phyloP scores from a whole-genome alignment of 2,329 filamentous ascomycete species.

The Colletotrichum eleusines region DNA sequence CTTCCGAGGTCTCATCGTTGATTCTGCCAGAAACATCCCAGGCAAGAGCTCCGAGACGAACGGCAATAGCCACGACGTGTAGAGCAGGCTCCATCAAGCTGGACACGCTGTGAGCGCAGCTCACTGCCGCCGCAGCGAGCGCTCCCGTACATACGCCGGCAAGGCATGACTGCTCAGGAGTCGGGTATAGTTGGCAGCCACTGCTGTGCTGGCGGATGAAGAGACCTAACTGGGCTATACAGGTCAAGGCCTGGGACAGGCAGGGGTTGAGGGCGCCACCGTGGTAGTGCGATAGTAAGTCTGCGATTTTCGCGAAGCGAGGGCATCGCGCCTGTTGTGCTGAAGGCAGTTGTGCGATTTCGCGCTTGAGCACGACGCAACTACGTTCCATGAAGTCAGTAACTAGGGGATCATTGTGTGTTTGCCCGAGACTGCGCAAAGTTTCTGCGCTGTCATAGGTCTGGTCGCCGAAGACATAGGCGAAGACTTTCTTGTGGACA shows the following conservation, averaged over 20 bases:
- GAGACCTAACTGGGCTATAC: conserved; percentile 26
- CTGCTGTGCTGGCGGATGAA: conserved; percentile 29
- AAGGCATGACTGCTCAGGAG: not conserved
- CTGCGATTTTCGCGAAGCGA: conserved; percentile 1
- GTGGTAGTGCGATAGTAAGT: not conserved
- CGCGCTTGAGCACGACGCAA: conserved; percentile 17
- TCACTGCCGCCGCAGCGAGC: conserved; percentile 22
- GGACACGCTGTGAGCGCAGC: conserved; percentile 16
- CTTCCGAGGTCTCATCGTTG: not conserved
- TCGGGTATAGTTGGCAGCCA: conserved; percentile 17
- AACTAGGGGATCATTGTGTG: conserved; percentile 14
- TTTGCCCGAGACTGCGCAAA: not conserved
- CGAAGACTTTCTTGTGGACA: not conserved
- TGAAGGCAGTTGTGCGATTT: conserved; percentile 15
- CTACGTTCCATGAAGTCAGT: conserved; percentile 23
- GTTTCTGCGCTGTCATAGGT: conserved; percentile 21
- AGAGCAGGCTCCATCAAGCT: not conserved
- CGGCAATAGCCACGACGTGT: conserved; percentile 5
- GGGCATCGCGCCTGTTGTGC: conserved; percentile 16
- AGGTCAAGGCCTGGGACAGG: conserved; percentile 14
- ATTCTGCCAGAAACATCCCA: conserved; percentile 6
- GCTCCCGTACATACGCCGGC: conserved; percentile 18
- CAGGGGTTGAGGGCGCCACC: conserved; percentile 12
- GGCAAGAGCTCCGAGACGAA: conserved; percentile 10
- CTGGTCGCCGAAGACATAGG: conserved; percentile 30